Percentiles rank a stretch among this genome's conserved stretches.
These are phyloP conservation scores for Penicillium sp. DNA, from an alignment of 2,329 filamentous ascomycete species.

Conservation along the genomic window DNA sequence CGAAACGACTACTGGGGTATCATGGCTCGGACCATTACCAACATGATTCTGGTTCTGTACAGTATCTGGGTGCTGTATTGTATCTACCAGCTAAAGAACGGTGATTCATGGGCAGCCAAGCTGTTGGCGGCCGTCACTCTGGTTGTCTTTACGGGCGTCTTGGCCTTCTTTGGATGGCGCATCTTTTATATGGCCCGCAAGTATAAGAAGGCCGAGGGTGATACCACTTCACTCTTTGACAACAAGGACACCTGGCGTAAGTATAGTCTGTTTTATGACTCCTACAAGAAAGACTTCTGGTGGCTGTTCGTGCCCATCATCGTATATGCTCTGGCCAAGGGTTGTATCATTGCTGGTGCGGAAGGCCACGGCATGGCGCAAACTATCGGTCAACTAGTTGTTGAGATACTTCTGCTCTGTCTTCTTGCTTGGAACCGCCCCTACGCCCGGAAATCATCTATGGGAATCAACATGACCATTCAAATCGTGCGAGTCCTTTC, in stretches of 20 bases:
- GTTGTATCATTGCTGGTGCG: conserved; percentile 76
- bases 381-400: conserved; percentile 72
- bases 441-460: conserved; percentile 80
- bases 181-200: conserved; percentile 75
- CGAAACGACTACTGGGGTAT: conserved; percentile 95
- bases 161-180: conserved; percentile 80
- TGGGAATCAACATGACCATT: conserved; percentile 91
- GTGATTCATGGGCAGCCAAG: conserved; percentile 93
- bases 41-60: conserved; percentile 86
- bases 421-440: conserved; percentile 82
- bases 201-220: conserved; percentile 73
- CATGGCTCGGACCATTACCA: conserved; percentile 83
- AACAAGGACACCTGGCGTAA: conserved; percentile 89
- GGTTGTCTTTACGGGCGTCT: conserved; percentile 71
- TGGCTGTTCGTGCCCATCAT: conserved; percentile 93
- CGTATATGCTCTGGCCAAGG: conserved; percentile 86
- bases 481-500: conserved; percentile 86
- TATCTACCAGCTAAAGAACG: conserved; percentile 88
- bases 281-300: conserved; percentile 93
- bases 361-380: conserved; percentile 84
- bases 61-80: conserved; percentile 95
- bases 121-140: conserved; percentile 78
- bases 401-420: conserved; percentile 75
- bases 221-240: conserved; percentile 72
- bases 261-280: conserved; percentile 96